Evolutionary conservation across 148 eudicot species (phyloP), one percentile per base, ranked within the genome.

Genomic region (Limonium bicolor): DNA sequence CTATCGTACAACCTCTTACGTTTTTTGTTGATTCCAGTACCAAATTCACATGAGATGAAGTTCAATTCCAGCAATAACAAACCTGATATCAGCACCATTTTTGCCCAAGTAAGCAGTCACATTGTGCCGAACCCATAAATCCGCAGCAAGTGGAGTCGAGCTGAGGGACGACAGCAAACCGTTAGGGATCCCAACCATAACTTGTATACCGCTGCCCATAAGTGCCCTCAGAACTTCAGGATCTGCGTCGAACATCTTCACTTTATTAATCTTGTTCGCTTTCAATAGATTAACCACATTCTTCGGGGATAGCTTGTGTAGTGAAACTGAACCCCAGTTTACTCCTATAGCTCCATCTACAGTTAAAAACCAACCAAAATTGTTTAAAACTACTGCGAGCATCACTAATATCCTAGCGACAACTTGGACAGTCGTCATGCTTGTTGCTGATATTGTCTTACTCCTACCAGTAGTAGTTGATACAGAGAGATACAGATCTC

Each of bases 211-310:
- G 47, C 54, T 64, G 0, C 86, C 85, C 62, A 56, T 65, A 1
- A 85, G 67, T 4, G 75, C 74, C 31, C 32, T 51, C 0, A 84
- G 57, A 15, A 45, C 63, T 54, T 38, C 28, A 2, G 82, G 64
- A 53, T 85, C 95, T 0, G 92, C 71, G 56, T 85, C 92, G 32
- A 85, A 85, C n/a, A 85, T 52, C 77, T 85, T 85, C 46, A 85
- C 92, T 37, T 85, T 85, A 0, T 39, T 25, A 43, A 85, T 80
- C 63, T 63, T 71, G 72, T 85, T 85, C 14, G 13, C 49, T 23
- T 40, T 59, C 30, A 85, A 42, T 3, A 85, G 82, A 74, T 81
- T 65, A 56, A 80, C 82, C 55, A 70, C 95, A 1, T 65, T 74
- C 1, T 62, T 27, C 4, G 95, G 71, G 1, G 92, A 53, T 19